These are phyloP conservation scores for Xylariaceae sp. DNA, from an alignment of 2,329 filamentous ascomycete species.

Conservation along the genomic window DNA sequence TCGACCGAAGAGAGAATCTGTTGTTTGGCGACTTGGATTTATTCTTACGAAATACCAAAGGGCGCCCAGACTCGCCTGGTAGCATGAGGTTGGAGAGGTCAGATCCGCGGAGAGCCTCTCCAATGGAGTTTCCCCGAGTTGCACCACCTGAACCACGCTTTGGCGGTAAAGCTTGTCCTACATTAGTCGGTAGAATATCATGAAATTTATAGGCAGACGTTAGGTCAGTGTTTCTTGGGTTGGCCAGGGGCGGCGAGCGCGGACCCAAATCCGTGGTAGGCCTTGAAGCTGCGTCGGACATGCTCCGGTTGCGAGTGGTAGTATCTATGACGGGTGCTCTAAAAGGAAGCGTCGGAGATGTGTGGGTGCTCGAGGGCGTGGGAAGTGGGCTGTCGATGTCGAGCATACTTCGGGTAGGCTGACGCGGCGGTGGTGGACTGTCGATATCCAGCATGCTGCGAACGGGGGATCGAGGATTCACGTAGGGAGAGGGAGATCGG, in stretches of 20 bases:
- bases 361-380: slow-evolving; percentile 51
- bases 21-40: slow-evolving; percentile 63
- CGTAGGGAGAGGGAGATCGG: slow-evolving; percentile 26
- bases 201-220: slow-evolving; percentile 67
- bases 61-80: slow-evolving; percentile 52
- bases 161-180: slow-evolving; percentile 55
- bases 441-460: slow-evolving; percentile 71
- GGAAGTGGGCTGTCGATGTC: slow-evolving; percentile 51
- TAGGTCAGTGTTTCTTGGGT: slow-evolving; percentile 47
- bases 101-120: slow-evolving; percentile 60
- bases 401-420: slow-evolving; percentile 60
- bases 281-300: slow-evolving; percentile 60
- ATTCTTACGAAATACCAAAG: slow-evolving; percentile 48
- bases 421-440: slow-evolving; percentile 44
- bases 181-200: slow-evolving; percentile 60
- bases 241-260: slow-evolving; percentile 39
- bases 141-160: slow-evolving; percentile 43
- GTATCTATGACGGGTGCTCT: slow-evolving; percentile 41
- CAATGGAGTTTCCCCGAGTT: slow-evolving; percentile 51
- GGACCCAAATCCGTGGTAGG: slow-evolving; percentile 55
- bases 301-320: slow-evolving; percentile 55
- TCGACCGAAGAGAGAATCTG: slow-evolving; percentile 57
- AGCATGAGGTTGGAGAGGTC: slow-evolving; percentile 59
- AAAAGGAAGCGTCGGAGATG: slow-evolving; percentile 53
- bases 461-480: slow-evolving; percentile 51